Conservation (phyloP, 2,329 filamentous ascomycete species). For the Ophidiomyces ophidiicola region DNA sequence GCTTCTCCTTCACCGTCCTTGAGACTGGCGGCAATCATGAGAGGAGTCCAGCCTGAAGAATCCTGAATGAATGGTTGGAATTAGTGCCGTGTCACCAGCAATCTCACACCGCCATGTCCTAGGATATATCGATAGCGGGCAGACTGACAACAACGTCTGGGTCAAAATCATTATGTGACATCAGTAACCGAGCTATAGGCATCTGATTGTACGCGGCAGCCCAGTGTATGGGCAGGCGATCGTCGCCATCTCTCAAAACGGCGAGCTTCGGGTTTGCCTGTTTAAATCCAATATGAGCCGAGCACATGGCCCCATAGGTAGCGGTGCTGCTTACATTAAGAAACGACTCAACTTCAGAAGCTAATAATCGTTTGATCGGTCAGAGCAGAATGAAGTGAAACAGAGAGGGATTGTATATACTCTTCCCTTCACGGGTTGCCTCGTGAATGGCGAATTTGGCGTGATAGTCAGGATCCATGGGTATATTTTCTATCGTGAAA, state of each 20-base stretch:
- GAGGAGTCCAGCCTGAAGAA: constrained; percentile 38
- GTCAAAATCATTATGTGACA: constrained; percentile 62
- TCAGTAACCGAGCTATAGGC: constrained; percentile 60
- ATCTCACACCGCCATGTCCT: neutral
- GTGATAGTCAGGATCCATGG: constrained; percentile 33
- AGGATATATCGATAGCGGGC: no score
- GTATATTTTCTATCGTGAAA: no score
- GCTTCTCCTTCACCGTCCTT: constrained; percentile 35
- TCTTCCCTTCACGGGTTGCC: constrained; percentile 70
- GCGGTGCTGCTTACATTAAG: constrained; percentile 46
- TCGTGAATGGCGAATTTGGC: constrained; percentile 75
- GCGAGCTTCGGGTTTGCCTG: constrained; percentile 72
- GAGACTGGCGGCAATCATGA: constrained; percentile 40
- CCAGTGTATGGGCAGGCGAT: constrained; percentile 88
- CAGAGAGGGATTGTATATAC: constrained; percentile 38
- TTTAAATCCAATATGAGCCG: constrained; percentile 5
- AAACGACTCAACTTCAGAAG: constrained; percentile 58
- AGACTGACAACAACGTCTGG: constrained; percentile 60
- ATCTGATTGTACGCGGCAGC: constrained; percentile 71
- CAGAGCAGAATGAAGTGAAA: constrained; percentile 6
- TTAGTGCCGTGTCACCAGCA: constrained; percentile 1
- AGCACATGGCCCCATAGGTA: constrained; percentile 2
- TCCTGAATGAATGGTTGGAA: constrained; percentile 24
- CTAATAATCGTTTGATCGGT: constrained; percentile 38
- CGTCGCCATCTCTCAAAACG: constrained; percentile 65